A percentile compares a stretch with the other conserved stretches of the same genome.
These are phyloP conservation scores for Coccomyxa sp. DNA, from an alignment of 139 green algal genomes.

Conservation along the genomic window DNA sequence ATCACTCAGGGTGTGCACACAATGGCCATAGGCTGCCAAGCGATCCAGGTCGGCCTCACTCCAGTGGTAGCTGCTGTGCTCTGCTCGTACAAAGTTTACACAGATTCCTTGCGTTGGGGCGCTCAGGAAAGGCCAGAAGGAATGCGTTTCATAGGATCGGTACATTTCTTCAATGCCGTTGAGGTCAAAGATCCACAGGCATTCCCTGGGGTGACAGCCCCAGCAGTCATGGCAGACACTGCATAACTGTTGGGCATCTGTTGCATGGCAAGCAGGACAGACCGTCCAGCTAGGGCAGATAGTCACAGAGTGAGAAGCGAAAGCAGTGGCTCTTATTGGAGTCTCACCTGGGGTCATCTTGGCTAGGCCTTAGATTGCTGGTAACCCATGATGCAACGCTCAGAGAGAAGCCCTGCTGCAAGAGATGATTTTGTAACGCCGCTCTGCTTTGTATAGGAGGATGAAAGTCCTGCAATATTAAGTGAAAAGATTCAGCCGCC, in stretches of 20 bases:
- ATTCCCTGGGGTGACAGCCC: not conserved
- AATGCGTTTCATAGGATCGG: conserved; percentile 69
- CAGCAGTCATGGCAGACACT: not conserved
- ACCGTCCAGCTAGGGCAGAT: not conserved
- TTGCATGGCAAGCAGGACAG: not conserved
- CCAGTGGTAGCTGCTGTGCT: conserved; percentile 62
- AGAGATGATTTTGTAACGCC: conserved; percentile 44
- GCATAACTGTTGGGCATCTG: not conserved
- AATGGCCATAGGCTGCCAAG: conserved; percentile 49
- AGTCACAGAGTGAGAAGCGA: not conserved
- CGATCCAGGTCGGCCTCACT: conserved; percentile 41
- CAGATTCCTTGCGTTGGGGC: conserved; percentile 58
- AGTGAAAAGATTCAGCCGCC: no score
- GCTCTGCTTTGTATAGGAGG: conserved; percentile 51
- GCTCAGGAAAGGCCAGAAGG: conserved; percentile 76
- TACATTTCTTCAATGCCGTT: conserved; percentile 84
- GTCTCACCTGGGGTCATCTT: conserved; percentile 13
- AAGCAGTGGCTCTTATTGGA: not conserved
- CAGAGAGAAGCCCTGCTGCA: conserved; percentile 33
- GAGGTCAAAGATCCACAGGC: conserved; percentile 84
- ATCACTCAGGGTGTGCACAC: conserved; percentile 71
- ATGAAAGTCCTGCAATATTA: conserved; percentile 61
- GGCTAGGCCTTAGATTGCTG: conserved; percentile 74
- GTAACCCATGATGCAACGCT: conserved; percentile 66
- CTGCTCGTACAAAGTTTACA: conserved; percentile 82